Evolutionary conservation across 495 filamentous ascomycete genomes (phyloP), one percentile per base, ranked within the genome.

Genomic region (Podospora comata): DNA sequence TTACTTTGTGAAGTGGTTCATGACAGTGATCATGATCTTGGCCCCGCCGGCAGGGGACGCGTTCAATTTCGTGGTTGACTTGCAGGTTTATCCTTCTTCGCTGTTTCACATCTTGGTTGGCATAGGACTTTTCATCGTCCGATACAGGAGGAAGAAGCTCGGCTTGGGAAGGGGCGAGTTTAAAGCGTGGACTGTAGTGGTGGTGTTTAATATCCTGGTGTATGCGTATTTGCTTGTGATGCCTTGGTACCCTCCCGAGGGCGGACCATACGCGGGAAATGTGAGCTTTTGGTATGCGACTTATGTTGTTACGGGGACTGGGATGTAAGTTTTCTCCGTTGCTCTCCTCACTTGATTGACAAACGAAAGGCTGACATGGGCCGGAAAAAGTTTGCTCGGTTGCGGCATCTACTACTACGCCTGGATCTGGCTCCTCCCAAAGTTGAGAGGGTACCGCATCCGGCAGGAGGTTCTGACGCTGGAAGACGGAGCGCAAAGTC

Each of bases 281-380:
- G 86, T 90, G 2, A 88, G 83, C 61, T 90, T 91, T 70, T 90
- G 87, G 87, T 90, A 90, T 67, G 87, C 80, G 4, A 89, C 87
- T 5, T 89, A 90, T 66, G 77, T 80, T 23, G 86, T 85, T 3
- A 79, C 81, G 11, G 86, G 86, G 2, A 78, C 89, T 53, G 85
- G 74, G 23, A 80, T 87, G 84, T 87, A 73, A 80, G 85, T 84
- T 58, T 6, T 57, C 54, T 18, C 6, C 54, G 3, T 6, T 58
- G 23, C n/a, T 58, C 3, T 39, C 23, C 23, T 23, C 23, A 23
- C 23, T 23, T 23, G 23, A 23, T 23, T 23, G 27, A 55, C 5
- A 61, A 26, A 30, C 16, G 5, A 54, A 54, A 23, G 44, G 28
- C 53, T 58, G 53, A 27, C 27, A 7, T 32, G 4, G 58, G 62